Conservation (phyloP, 495 filamentous ascomycete genomes). For the Bacidia rubella region DNA sequence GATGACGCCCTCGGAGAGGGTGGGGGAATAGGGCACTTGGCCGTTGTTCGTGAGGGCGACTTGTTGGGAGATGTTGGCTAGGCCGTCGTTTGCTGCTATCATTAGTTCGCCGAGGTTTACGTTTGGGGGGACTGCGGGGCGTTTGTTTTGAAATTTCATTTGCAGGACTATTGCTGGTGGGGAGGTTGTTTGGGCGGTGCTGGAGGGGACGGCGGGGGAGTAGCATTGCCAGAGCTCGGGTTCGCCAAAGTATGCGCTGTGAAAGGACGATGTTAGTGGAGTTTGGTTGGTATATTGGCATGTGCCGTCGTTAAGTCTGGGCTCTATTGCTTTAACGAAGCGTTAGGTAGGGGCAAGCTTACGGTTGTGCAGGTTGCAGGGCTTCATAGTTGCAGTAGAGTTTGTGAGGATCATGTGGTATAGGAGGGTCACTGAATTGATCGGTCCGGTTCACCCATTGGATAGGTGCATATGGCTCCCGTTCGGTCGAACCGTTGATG, state of each 20-base stretch:
- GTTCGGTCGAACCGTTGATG: too few relatives aligned
- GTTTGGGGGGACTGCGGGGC: background rate
- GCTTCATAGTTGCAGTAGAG: background rate
- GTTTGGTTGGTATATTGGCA: background rate
- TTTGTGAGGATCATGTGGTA: background rate
- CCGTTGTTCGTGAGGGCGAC: background rate
- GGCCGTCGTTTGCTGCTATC: background rate
- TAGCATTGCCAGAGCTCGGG: background rate
- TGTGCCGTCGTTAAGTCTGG: background rate
- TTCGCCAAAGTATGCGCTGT: background rate
- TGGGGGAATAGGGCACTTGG: background rate
- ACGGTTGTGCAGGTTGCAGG: background rate
- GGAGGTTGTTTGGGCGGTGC: background rate
- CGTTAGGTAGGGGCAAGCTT: background rate
- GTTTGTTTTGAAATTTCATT: background rate
- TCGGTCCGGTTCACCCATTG: background rate
- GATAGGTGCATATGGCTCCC: too few relatives aligned
- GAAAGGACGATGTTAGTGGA: background rate
- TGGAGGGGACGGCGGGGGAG: background rate
- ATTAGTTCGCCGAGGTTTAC: background rate
- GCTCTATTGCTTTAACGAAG: background rate
- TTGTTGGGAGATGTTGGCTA: background rate
- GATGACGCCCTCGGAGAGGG: background rate
- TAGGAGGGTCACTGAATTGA: background rate
- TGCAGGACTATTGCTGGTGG: background rate